Conservation (phyloP, 73 alveolate species). For the Paramecium primaurelia region DNA sequence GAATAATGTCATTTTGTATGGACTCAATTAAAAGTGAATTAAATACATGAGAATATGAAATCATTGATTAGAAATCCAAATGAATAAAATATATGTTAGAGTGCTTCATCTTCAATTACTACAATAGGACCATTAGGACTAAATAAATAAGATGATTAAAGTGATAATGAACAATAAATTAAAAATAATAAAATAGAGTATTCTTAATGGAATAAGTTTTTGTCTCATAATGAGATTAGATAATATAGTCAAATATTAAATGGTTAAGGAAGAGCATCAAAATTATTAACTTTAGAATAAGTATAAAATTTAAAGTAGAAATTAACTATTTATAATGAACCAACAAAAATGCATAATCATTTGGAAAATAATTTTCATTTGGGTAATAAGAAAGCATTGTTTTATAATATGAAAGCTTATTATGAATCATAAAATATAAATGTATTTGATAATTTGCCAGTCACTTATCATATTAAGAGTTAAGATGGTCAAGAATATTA, state of each 20-base stretch:
- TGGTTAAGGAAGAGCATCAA: background rate
- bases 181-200: background rate
- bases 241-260: background rate
- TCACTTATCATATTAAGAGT: constrained; percentile 78
- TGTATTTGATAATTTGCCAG: constrained; percentile 74
- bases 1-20: constrained; percentile 79
- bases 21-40: constrained; percentile 76
- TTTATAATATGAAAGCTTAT: constrained; percentile 79
- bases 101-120: background rate
- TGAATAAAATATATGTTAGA: background rate
- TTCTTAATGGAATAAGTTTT: background rate
- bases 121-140: constrained; percentile 19
- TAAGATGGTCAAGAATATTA: constrained; percentile 52
- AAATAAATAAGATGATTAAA: constrained; percentile 43
- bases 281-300: constrained; percentile 21
- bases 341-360: constrained; percentile 65
- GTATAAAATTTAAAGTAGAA: background rate
- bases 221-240: background rate
- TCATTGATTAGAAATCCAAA: constrained; percentile 28
- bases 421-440: constrained; percentile 69
- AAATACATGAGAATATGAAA: constrained; percentile 2
- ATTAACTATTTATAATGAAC: background rate
- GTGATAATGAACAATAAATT: constrained; percentile 18
- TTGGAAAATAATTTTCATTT: constrained; percentile 78
- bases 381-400: constrained; percentile 82